Evolutionary conservation across 179 eudicot genomes (phyloP).

Genomic region (Spergularia azorica): DNA sequence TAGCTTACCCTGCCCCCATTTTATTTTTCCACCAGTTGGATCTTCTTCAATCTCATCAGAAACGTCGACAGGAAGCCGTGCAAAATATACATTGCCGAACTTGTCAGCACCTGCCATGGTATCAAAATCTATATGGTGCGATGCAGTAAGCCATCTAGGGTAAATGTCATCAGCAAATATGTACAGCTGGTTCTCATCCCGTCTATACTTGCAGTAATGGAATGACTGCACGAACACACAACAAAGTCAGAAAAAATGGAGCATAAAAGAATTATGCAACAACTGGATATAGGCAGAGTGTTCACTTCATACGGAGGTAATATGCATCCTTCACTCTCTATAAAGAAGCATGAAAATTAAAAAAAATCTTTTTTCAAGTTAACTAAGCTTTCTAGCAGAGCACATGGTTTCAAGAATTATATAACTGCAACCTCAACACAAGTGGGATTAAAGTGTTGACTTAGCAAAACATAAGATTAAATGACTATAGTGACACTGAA

Average conservation of each 20-base stretch:
- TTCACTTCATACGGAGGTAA: too few species aligned
- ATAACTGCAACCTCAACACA: too few species aligned
- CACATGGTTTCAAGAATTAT: too few species aligned
- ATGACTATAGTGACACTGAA: too few species aligned
- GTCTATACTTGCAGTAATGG: conserved; percentile 98
- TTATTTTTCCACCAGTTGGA: conserved; percentile 97
- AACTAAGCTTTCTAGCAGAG: too few species aligned
- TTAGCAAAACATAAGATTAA: too few species aligned
- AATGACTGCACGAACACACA: conserved; percentile 64
- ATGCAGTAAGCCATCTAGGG: conserved; percentile 95
- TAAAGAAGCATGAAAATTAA: too few species aligned
- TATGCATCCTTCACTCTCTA: too few species aligned
- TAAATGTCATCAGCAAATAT: conserved; percentile 96
- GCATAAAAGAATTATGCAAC: too few species aligned
- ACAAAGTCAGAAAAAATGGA: conserved; percentile 23
- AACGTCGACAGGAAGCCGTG: conserved; percentile 88
- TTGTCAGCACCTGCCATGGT: conserved; percentile 98
- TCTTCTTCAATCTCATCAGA: conserved; percentile 99
- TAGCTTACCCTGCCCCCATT: conserved; percentile 95
- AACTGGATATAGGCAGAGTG: too few species aligned
- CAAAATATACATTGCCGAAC: conserved; percentile 93
- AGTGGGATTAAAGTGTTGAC: too few species aligned
- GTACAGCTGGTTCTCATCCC: conserved; percentile 97
- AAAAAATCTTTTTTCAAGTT: too few species aligned
- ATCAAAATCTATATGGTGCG: conserved; percentile 93